These are phyloP conservation scores for Pterulicium gracile DNA, from an alignment of 1,284 basidiomycete species.

Conservation along the genomic window DNA sequence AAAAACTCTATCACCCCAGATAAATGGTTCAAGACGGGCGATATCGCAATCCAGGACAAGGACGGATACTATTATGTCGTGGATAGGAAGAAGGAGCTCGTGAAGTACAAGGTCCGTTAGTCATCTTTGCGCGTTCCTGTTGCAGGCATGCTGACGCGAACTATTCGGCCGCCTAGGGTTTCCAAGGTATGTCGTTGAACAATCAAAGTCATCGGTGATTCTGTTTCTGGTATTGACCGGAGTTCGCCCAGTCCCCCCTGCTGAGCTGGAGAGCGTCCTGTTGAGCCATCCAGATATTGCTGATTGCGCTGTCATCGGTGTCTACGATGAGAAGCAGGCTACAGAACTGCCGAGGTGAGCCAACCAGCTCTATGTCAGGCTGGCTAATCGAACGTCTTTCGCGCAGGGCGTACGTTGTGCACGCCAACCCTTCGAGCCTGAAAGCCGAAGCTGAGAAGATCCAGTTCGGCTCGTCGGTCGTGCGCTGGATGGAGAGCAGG, in stretches of 20 bases:
- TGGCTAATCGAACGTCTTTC: background rate
- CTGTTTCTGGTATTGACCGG: constrained; percentile 11
- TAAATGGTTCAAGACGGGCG: constrained; percentile 81
- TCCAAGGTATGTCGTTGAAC: constrained; percentile 36
- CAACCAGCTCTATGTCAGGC: background rate
- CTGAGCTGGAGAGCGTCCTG: constrained; percentile 70
- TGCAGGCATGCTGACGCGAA: background rate
- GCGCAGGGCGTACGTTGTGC: constrained; percentile 62
- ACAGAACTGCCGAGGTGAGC: constrained; percentile 67
- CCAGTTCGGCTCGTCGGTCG: constrained; percentile 37
- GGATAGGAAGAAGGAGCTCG: constrained; percentile 70
- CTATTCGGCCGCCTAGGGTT: constrained; percentile 32
- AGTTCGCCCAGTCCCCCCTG: constrained; percentile 54
- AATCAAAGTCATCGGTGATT: constrained; percentile 17
- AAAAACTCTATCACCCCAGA: constrained; percentile 54
- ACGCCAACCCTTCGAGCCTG: constrained; percentile 26
- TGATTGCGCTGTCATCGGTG: constrained; percentile 66
- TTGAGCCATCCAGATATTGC: constrained; percentile 62
- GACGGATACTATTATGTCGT: constrained; percentile 61
- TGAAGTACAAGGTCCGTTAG: constrained; percentile 74
- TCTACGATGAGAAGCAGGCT: constrained; percentile 47
- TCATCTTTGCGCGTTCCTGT: background rate
- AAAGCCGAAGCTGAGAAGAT: constrained; percentile 24
- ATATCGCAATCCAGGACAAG: constrained; percentile 50
- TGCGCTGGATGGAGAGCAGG: constrained; percentile 48